These are phyloP conservation scores for Scytalidium lignicola DNA, from an alignment of 2,329 filamentous ascomycete species.

Conservation along the genomic window DNA sequence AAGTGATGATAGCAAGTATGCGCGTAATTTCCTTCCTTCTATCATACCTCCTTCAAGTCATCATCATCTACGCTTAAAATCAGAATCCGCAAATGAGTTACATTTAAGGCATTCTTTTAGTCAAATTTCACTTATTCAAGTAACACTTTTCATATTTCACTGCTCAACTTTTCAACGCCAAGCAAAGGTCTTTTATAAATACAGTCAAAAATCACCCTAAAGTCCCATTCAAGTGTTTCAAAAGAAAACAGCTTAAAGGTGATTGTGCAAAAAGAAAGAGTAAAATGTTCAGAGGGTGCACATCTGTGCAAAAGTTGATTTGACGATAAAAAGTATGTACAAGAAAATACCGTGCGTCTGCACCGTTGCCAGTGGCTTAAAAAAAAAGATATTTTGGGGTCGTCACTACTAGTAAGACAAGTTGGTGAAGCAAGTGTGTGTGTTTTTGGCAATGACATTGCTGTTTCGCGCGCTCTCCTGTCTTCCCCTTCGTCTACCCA, in stretches of 20 bases:
- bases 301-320: background rate
- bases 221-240: no score
- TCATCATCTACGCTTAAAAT: no score
- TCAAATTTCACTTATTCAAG: no score
- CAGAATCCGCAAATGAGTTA: no score
- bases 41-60: no score
- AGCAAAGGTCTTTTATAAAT: background rate
- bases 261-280: background rate
- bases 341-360: background rate
- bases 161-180: no score
- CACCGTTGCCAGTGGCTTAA: background rate
- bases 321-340: background rate
- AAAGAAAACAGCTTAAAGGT: no score
- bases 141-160: background rate
- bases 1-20: no score
- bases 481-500: background rate
- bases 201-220: background rate
- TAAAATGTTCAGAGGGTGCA: background rate
- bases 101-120: no score
- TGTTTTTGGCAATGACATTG: background rate
- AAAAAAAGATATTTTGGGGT: background rate
- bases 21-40: no score
- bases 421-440: background rate
- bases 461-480: background rate
- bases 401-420: background rate